Percentiles rank a stretch among this genome's conserved stretches.
Conservation (phyloP, 352 stramenopile genomes). For the Phytophthora constricta region DNA sequence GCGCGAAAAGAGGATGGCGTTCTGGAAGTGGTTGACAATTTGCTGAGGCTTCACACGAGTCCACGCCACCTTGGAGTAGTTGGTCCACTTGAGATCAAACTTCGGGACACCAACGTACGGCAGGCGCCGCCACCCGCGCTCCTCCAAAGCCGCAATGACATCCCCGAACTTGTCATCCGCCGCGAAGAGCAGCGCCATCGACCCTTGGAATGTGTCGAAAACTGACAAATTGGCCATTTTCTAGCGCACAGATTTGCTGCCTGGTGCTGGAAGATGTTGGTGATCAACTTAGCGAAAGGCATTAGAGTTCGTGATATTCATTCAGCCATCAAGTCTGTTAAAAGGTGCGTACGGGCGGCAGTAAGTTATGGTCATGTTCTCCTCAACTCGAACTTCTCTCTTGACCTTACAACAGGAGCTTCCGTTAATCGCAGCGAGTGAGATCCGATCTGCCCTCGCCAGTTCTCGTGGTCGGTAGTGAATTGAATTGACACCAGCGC, state of each 20-base stretch:
- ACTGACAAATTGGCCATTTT: background rate
- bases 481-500: conserved; percentile 12
- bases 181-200: conserved; percentile 49
- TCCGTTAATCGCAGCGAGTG: conserved; percentile 1
- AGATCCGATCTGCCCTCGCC: too few relatives aligned
- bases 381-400: background rate
- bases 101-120: conserved; percentile 62
- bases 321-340: background rate
- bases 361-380: background rate
- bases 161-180: conserved; percentile 66
- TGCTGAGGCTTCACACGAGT: conserved; percentile 42
- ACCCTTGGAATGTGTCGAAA: background rate
- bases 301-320: background rate
- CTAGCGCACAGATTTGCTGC: background rate
- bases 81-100: conserved; percentile 69
- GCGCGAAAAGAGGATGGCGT: conserved; percentile 65
- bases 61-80: conserved; percentile 77
- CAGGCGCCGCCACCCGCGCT: conserved; percentile 53
- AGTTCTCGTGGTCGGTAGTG: conserved; percentile 14
- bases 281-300: too few relatives aligned
- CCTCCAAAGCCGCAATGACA: conserved; percentile 33
- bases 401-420: background rate
- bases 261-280: background rate
- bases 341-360: background rate
- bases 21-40: conserved; percentile 74